Percentiles rank a stretch among this genome's conserved stretches.
phyloP scores from a whole-genome alignment of 148 eudicot genomes.

The Nepenthes mirabilis region DNA sequence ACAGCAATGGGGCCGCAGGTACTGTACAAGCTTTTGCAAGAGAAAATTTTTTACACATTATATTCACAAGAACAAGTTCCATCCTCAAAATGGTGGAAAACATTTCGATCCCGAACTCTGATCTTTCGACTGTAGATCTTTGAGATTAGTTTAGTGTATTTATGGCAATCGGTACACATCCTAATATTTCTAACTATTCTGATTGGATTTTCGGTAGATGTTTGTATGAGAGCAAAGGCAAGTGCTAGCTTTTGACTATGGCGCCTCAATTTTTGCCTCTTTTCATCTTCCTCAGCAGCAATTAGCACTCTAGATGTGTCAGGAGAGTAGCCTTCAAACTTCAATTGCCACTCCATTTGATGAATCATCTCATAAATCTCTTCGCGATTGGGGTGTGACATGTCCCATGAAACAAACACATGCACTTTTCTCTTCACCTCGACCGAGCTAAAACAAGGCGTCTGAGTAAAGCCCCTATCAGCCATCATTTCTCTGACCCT shows the following conservation, averaged over 20 bases:
- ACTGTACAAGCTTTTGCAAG: conserved; percentile 20
- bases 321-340: conserved; percentile 46
- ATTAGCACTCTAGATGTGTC: conserved; percentile 36
- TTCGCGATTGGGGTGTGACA: conserved; percentile 10
- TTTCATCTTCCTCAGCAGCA: conserved; percentile 42
- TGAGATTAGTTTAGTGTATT: conserved; percentile 45
- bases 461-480: conserved; percentile 20
- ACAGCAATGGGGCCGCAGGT: neutral
- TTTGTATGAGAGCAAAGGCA: conserved; percentile 42
- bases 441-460: conserved; percentile 32
- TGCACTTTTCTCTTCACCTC: conserved; percentile 33
- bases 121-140: conserved; percentile 30
- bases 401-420: conserved; percentile 16
- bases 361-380: conserved; percentile 47
- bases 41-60: conserved; percentile 13
- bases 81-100: conserved; percentile 51
- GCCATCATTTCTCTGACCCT: conserved; percentile 21
- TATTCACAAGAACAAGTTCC: conserved; percentile 51
- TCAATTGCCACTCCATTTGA: conserved; percentile 72
- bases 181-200: conserved; percentile 56
- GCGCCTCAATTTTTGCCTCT: conserved; percentile 34
- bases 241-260: conserved; percentile 61
- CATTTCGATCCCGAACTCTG: conserved; percentile 48
- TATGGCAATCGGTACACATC: conserved; percentile 65
- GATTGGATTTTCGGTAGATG: conserved; percentile 18